Base-by-base conservation (phyloP, 2,329 filamentous ascomycete species). In the Alternaria atra region DNA sequence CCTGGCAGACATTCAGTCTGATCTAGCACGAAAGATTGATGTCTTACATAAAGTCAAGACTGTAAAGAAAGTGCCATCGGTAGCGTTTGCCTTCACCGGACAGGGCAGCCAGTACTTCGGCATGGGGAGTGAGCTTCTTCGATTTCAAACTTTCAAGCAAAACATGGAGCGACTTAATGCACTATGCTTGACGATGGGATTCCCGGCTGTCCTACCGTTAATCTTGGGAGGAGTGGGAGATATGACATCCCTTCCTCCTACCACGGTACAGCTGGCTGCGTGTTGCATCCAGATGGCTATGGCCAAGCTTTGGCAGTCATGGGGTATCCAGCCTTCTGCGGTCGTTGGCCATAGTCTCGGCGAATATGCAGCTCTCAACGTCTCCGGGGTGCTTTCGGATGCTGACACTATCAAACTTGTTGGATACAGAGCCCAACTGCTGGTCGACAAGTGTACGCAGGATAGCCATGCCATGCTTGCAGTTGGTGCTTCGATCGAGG, bases 271-370 rank as follows among this genome's bases (percentile, higher is more conserved):
- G 47, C 70, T 84, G 1, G 81, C 79, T 2, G 63, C 73, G 3
- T 70, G 78, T 2, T 79, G 72, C 52, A 52, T 81, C 1, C 71
- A 85, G 63, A 82, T 85, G 20, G 70, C 70, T 0, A 35, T 73
- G 6, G 37, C 23, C 15, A 50, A 34, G 2, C 34, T 61, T 5
- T 69, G 61, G 70, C 27, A 3, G 5, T 62, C 65, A 2, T 59
- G 37, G 43, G 64, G 63, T 6, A 48, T 71, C 4, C 39, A 6
- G 2, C 68, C 70, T 5, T 25, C 9, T 12, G 40, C 42, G 2
- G 67, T 74, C 1, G 42, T 71, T 7, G 73, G 73, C 0, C 73
- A 74, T 37, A 70, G 72, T 53, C 27, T 29, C 27, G 27, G 27
- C 27, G 27, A 29, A 29, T 29, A 29, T 29, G 27, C 27, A 29